Conservation (phyloP, 345 rosid species). For the Alliaria petiolata region DNA sequence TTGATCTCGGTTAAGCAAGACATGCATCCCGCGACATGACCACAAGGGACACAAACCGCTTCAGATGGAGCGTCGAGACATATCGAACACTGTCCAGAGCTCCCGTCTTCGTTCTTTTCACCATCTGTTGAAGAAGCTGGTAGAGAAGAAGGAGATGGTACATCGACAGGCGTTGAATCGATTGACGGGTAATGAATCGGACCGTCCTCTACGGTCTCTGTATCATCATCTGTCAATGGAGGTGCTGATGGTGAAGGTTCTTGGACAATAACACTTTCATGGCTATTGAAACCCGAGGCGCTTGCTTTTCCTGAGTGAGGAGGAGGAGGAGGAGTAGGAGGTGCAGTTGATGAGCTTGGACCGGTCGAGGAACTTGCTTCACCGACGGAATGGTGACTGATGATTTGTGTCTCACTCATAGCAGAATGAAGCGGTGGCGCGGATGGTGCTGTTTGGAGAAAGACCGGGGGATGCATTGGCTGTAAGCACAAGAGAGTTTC, state of each 20-base stretch:
- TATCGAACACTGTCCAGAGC: slow-evolving; percentile 54
- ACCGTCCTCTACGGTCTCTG: slow-evolving; percentile 41
- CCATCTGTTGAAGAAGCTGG: slow-evolving; percentile 30
- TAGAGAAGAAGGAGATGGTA: slow-evolving; percentile 23
- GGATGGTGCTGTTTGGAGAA: slow-evolving; percentile 61
- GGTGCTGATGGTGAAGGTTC: slow-evolving; percentile 65
- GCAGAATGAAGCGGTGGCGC: slow-evolving; percentile 72
- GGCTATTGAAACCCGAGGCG: slow-evolving; percentile 16
- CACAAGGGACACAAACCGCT: slow-evolving; percentile 97
- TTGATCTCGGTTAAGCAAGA: slow-evolving; percentile 82
- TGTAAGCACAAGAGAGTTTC: slow-evolving; percentile 32
- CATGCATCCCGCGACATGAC: slow-evolving; percentile 97
- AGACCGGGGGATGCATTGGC: slow-evolving; percentile 67
- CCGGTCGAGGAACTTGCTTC: slow-evolving; percentile 52
- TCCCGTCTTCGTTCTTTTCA: slow-evolving; percentile 48
- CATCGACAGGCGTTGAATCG: slow-evolving; percentile 53
- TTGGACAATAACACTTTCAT: slow-evolving; percentile 27
- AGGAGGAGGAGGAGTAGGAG: slow-evolving; percentile 34
- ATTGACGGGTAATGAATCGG: slow-evolving; percentile 80
- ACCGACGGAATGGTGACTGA: slow-evolving; percentile 26
- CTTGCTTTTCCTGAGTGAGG: slow-evolving; percentile 41
- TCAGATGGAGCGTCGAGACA: slow-evolving; percentile 94
- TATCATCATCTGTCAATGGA: slow-evolving; percentile 40
- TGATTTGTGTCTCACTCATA: slow-evolving; percentile 35
- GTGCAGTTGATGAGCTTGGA: slow-evolving; percentile 11